Percentiles rank a stretch among this genome's conserved stretches.
Conservation (phyloP, 768 basidiomycete genomes). For the Daedaleopsis sinensis region DNA sequence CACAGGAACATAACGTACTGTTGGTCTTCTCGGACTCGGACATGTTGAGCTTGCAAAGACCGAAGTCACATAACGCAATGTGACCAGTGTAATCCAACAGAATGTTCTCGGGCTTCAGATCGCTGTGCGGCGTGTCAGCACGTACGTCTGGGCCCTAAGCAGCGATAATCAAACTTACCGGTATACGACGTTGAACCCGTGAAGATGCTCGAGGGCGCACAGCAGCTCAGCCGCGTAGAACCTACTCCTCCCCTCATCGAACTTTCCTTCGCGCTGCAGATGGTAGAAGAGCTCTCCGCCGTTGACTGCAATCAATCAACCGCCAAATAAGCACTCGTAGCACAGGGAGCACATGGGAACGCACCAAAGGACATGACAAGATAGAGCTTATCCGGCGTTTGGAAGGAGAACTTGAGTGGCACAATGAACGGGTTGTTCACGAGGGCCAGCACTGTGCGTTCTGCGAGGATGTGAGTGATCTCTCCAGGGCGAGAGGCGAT, state of each 20-base stretch:
- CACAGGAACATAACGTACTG: conserved; percentile 51
- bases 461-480: conserved; percentile 97
- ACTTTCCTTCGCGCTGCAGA: conserved; percentile 93
- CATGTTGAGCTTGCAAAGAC: conserved; percentile 97
- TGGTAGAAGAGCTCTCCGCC: conserved; percentile 99
- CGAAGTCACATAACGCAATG: conserved; percentile 97
- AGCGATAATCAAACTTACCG: conserved; percentile 53
- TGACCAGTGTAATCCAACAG: conserved; percentile 96
- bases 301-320: conserved; percentile 61
- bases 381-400: conserved; percentile 96
- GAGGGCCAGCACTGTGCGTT: conserved; percentile 93
- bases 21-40: conserved; percentile 97
- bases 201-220: conserved; percentile 92
- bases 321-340: not conserved
- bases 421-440: conserved; percentile 99
- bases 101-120: conserved; percentile 98
- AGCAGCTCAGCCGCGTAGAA: conserved; percentile 99
- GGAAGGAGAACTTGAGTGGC: conserved; percentile 98
- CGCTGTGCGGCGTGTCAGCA: conserved; percentile 46
- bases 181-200: conserved; percentile 98
- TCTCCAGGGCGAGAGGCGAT: conserved; percentile 96
- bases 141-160: not conserved
- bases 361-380: conserved; percentile 94
- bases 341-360: conserved; percentile 30
- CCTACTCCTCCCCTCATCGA: conserved; percentile 89